A percentile compares a stretch with the other conserved stretches of the same genome.
These are phyloP conservation scores for Coelastrella sp. DNA, from an alignment of 139 green algal genomes.

Conservation along the genomic window DNA sequence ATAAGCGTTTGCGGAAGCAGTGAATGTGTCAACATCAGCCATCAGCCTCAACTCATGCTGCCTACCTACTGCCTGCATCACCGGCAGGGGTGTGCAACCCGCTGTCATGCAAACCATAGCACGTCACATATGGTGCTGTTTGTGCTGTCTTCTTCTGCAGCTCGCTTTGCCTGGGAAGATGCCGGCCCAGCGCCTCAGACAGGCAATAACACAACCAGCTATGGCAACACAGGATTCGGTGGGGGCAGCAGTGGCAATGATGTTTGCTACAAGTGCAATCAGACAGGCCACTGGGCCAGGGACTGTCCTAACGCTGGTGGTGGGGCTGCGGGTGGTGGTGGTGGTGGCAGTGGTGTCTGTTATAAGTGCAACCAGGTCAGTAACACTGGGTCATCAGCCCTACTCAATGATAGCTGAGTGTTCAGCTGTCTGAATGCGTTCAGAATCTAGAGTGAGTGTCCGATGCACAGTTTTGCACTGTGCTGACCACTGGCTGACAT, in stretches of 20 bases:
- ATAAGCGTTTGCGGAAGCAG: too few species aligned
- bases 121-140: too few species aligned
- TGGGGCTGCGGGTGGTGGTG: neutral
- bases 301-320: neutral
- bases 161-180: constrained; percentile 12
- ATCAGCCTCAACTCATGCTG: too few species aligned
- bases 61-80: too few species aligned
- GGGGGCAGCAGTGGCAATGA: neutral
- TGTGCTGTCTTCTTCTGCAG: neutral
- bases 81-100: too few species aligned
- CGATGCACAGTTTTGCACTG: too few species aligned
- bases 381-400: neutral
- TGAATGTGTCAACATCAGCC: too few species aligned
- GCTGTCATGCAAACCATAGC: too few species aligned
- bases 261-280: constrained; percentile 12
- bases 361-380: neutral
- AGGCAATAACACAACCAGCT: neutral
- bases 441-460: too few species aligned
- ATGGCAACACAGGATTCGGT: neutral
- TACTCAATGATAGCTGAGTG: too few species aligned
- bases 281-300: constrained; percentile 11
- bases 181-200: neutral
- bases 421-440: too few species aligned
- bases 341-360: neutral
- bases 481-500: too few species aligned